These are phyloP conservation scores for Leucosporidium scottii DNA, from an alignment of 768 basidiomycete species.

Conservation along the genomic window DNA sequence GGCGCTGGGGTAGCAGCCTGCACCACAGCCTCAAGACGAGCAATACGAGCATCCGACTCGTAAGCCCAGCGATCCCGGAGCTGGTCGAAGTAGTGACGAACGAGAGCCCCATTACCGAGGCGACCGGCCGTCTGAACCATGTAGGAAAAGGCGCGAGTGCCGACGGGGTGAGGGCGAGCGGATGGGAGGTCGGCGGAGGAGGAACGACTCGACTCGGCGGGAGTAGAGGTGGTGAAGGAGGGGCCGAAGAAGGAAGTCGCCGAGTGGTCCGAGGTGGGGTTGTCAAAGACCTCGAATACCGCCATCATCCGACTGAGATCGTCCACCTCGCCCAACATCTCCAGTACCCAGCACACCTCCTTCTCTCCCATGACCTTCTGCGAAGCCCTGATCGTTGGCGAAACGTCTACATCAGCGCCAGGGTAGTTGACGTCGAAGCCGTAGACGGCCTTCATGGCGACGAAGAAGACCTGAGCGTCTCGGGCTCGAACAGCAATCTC, in stretches of 20 bases:
- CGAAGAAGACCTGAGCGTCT: slow-evolving; percentile 12
- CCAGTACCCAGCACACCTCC: slow-evolving; percentile 21
- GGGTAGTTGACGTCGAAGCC: slow-evolving; percentile 24
- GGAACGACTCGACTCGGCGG: neutral
- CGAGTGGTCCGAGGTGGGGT: neutral
- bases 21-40: neutral
- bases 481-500: slow-evolving; percentile 12
- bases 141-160: slow-evolving; percentile 19
- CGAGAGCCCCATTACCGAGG: slow-evolving; percentile 8
- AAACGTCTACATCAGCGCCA: slow-evolving; percentile 10
- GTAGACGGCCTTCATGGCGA: slow-evolving; percentile 20
- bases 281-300: slow-evolving; percentile 25
- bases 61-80: slow-evolving; percentile 16
- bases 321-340: slow-evolving; percentile 16
- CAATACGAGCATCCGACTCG: neutral
- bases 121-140: slow-evolving; percentile 21
- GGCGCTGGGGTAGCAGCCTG: neutral
- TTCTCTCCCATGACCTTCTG: slow-evolving; percentile 1
- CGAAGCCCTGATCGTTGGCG: neutral
- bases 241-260: slow-evolving; percentile 12
- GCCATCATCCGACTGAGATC: slow-evolving; percentile 23
- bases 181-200: slow-evolving; percentile 3
- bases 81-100: slow-evolving; percentile 26
- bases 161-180: slow-evolving; percentile 17
- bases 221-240: slow-evolving; percentile 6